Percentiles rank a stretch among this genome's conserved stretches.
Evolutionary conservation across 2,329 filamentous ascomycete genomes (phyloP).

Genomic region (Alternaria novae-zelandiae): DNA sequence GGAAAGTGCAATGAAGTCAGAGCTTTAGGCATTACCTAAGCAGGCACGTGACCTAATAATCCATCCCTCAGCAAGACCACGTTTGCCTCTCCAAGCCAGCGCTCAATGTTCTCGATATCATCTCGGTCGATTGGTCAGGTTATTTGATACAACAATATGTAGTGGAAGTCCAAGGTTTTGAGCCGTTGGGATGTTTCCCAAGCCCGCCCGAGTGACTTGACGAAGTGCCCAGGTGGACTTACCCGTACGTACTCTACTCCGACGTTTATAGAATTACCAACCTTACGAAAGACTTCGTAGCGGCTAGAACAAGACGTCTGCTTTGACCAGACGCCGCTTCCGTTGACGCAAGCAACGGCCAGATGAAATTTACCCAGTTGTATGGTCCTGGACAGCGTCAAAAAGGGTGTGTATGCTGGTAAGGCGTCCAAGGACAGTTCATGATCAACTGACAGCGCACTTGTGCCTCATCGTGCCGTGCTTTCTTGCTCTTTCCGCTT

Average conservation of each 20-base stretch:
- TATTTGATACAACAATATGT: not conserved
- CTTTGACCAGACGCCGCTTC: not conserved
- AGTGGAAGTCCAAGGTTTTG: not conserved
- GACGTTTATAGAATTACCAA: not conserved
- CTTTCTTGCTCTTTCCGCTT: not conserved
- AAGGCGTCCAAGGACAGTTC: not conserved
- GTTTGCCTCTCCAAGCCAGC: not conserved
- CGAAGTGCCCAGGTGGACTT: not conserved
- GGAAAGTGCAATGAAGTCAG: constrained; percentile 16
- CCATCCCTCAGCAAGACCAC: not conserved
- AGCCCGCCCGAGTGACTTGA: not conserved
- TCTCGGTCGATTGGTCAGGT: not conserved
- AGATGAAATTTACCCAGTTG: not conserved
- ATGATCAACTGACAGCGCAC: not conserved
- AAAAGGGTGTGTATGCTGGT: not conserved
- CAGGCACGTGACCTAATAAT: not conserved
- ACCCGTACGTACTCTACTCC: not conserved
- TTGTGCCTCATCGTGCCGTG: not conserved
- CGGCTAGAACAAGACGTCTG: not conserved
- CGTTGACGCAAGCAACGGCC: not conserved
- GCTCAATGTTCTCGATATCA: not conserved
- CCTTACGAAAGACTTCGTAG: not conserved
- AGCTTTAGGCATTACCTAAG: constrained; percentile 10
- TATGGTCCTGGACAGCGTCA: not conserved
- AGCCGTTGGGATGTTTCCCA: not conserved